Evolutionary conservation across 23 red algal genomes (phyloP).

Genomic region (Cyanidioschyzon merolae): DNA sequence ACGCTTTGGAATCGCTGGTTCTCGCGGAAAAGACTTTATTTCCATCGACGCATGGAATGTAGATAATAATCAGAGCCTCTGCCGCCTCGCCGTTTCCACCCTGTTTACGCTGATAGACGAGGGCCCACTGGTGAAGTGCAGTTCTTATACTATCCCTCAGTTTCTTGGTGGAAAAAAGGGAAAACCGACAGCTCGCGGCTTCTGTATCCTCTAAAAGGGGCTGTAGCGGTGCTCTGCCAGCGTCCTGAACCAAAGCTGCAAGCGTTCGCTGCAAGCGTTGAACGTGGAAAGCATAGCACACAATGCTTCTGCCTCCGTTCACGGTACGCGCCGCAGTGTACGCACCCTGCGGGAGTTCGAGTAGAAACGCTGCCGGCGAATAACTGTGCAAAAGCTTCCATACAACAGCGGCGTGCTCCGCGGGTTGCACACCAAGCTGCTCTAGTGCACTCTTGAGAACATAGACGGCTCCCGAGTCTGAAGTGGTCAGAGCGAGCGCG

Average conservation of each 20-base stretch:
- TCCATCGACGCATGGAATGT: neutral
- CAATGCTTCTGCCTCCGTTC: neutral
- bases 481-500: too few relatives aligned
- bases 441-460: neutral
- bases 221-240: too few relatives aligned
- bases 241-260: neutral
- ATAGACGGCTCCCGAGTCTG: too few relatives aligned
- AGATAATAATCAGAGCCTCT: neutral
- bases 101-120: neutral
- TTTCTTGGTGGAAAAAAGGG: neutral
- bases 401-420: neutral
- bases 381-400: neutral
- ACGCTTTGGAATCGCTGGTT: neutral
- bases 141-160: neutral
- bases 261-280: neutral
- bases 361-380: neutral
- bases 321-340: conserved; percentile 3
- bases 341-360: neutral
- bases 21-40: neutral
- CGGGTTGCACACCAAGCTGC: neutral
- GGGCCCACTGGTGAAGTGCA: neutral
- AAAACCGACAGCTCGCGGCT: neutral
- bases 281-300: neutral
- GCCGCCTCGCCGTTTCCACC: neutral
- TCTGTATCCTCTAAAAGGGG: too few relatives aligned